These are phyloP conservation scores for Lagerstroemia speciosa DNA, from an alignment of 345 rosid species.

Conservation along the genomic window DNA sequence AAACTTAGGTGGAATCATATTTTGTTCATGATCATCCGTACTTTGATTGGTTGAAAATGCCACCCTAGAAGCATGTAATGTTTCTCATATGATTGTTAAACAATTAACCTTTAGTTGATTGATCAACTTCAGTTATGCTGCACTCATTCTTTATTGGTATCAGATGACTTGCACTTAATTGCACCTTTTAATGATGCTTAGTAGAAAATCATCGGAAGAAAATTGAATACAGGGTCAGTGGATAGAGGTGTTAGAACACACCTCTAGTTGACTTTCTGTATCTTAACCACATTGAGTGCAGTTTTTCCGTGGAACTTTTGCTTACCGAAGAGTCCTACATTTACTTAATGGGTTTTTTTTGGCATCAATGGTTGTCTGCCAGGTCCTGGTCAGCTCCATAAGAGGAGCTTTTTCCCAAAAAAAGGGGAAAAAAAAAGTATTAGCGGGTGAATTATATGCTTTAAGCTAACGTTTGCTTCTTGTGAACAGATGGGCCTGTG, in stretches of 20 bases:
- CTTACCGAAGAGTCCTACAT: no score
- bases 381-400: not conserved
- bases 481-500: slow-evolving; percentile 70
- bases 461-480: slow-evolving; percentile 6
- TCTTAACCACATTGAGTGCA: no score
- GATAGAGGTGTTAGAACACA: no score
- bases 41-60: not conserved
- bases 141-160: not conserved
- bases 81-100: no score
- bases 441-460: no score
- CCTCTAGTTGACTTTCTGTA: no score
- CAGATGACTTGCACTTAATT: not conserved
- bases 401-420: not conserved
- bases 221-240: no score
- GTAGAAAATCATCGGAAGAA: not conserved
- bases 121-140: not conserved
- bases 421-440: not conserved
- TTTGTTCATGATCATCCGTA: not conserved
- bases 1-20: not conserved
- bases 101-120: no score
- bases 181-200: not conserved
- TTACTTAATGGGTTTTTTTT: not conserved
- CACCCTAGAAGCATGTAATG: not conserved
- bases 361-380: not conserved
- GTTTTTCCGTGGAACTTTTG: no score